phyloP scores from a whole-genome alignment of 2,329 filamentous ascomycete genomes.

The Trichoderma sp. region DNA sequence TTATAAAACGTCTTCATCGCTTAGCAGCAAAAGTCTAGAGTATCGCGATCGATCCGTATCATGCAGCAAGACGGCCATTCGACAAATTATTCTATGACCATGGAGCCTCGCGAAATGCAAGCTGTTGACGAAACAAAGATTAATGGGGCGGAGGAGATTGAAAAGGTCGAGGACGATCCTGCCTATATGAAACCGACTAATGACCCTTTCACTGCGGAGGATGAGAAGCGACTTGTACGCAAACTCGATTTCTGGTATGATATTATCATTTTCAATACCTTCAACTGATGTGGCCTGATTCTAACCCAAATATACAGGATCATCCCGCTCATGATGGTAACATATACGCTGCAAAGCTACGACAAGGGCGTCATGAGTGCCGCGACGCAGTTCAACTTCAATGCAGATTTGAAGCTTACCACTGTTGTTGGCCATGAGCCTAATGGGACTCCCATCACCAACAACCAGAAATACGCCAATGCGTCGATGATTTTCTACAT shows the following conservation, averaged over 20 bases:
- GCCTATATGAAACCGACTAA: slow-evolving; percentile 7
- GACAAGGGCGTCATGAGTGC: slow-evolving; percentile 21
- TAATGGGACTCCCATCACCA: slow-evolving; percentile 10
- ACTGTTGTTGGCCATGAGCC: slow-evolving; percentile 3
- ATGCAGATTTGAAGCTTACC: slow-evolving; percentile 14
- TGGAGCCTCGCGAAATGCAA: neutral
- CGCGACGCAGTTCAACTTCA: slow-evolving; percentile 20
- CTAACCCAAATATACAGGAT: neutral
- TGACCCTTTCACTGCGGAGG: slow-evolving; percentile 8
- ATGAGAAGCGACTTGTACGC: slow-evolving; percentile 4
- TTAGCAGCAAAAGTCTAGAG: neutral
- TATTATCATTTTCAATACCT: neutral
- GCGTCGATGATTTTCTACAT: slow-evolving; percentile 20
- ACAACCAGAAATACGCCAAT: slow-evolving; percentile 21
- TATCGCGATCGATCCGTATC: no score
- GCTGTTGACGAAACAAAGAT: neutral
- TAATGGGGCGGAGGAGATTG: slow-evolving; percentile 8
- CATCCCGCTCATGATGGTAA: slow-evolving; percentile 19
- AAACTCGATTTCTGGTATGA: slow-evolving; percentile 22
- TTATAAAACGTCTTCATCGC: slow-evolving; percentile 1
- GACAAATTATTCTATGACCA: neutral
- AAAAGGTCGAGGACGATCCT: slow-evolving; percentile 9
- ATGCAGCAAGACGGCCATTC: neutral
- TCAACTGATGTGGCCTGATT: no score
- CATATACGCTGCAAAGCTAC: slow-evolving; percentile 15